Conservation (phyloP, 305 asterid species). For the Solanum aculeatissimum region DNA sequence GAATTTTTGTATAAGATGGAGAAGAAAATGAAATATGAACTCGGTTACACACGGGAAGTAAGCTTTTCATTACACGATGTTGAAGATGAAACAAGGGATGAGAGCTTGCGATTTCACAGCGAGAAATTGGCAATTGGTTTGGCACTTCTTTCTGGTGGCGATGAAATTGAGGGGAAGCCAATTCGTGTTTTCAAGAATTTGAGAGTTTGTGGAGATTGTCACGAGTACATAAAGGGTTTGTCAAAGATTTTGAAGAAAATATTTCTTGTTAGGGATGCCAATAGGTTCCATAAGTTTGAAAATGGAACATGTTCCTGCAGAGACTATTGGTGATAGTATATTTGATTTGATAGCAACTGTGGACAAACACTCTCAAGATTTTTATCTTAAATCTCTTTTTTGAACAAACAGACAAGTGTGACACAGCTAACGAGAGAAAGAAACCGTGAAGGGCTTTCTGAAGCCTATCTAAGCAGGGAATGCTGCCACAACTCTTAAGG, state of each 20-base stretch:
- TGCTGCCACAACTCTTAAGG: neutral
- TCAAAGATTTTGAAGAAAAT: conserved; percentile 26
- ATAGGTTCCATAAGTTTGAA: conserved; percentile 40
- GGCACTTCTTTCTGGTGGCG: conserved; percentile 21
- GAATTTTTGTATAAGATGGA: conserved; percentile 26
- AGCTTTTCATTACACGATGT: conserved; percentile 38
- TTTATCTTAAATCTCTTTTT: neutral
- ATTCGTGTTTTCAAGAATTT: conserved; percentile 34
- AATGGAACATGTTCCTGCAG: conserved; percentile 35
- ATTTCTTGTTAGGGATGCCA: conserved; percentile 39
- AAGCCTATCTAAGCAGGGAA: neutral
- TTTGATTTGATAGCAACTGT: neutral
- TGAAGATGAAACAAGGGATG: conserved; percentile 36
- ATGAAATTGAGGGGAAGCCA: conserved; percentile 14
- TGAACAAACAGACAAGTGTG: neutral
- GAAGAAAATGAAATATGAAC: conserved; percentile 23
- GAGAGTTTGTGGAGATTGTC: conserved; percentile 50
- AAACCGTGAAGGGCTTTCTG: neutral
- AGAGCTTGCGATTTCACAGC: conserved; percentile 38
- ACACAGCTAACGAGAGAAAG: neutral
- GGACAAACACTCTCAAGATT: neutral
- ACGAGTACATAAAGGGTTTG: conserved; percentile 38
- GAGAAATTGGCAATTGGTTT: conserved; percentile 43
- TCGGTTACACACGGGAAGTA: conserved; percentile 26
- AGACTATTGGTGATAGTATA: conserved; percentile 30